Conservation (phyloP, 2,329 filamentous ascomycete species). For the Arachnomyces sp. region DNA sequence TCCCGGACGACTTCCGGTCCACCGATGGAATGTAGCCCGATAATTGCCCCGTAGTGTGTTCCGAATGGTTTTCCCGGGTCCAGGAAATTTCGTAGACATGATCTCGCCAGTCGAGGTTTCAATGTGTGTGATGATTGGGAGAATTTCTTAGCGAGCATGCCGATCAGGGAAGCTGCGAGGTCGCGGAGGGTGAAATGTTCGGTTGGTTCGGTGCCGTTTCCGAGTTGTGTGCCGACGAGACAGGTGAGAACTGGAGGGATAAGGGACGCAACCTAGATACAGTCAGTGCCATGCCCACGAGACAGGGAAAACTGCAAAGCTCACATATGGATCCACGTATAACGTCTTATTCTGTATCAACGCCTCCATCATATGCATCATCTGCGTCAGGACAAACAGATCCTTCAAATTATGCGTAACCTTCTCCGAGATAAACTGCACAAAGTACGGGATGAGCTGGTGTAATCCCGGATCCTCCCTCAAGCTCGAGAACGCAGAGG, state of each 20-base stretch:
- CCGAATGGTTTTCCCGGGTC: constrained; percentile 75
- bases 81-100: constrained; percentile 84
- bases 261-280: constrained; percentile 51
- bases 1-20: constrained; percentile 57
- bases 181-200: constrained; percentile 75
- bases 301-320: constrained; percentile 12
- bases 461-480: constrained; percentile 86
- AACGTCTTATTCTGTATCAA: constrained; percentile 75
- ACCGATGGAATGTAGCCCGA: constrained; percentile 69
- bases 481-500: constrained; percentile 77
- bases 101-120: constrained; percentile 81
- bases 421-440: constrained; percentile 91
- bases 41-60: constrained; percentile 81
- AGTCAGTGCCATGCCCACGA: constrained; percentile 1
- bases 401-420: constrained; percentile 91
- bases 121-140: constrained; percentile 70
- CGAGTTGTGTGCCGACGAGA: constrained; percentile 73
- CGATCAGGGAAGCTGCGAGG: constrained; percentile 72
- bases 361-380: constrained; percentile 83
- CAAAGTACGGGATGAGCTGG: constrained; percentile 91
- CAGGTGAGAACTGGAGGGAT: constrained; percentile 87
- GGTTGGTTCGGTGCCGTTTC: constrained; percentile 43
- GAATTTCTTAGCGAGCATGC: constrained; percentile 72
- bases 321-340: constrained; percentile 60
- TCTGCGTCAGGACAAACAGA: constrained; percentile 77